Conservation (phyloP, 2,329 filamentous ascomycete species). For the Aspergillus puulaauensis region DNA sequence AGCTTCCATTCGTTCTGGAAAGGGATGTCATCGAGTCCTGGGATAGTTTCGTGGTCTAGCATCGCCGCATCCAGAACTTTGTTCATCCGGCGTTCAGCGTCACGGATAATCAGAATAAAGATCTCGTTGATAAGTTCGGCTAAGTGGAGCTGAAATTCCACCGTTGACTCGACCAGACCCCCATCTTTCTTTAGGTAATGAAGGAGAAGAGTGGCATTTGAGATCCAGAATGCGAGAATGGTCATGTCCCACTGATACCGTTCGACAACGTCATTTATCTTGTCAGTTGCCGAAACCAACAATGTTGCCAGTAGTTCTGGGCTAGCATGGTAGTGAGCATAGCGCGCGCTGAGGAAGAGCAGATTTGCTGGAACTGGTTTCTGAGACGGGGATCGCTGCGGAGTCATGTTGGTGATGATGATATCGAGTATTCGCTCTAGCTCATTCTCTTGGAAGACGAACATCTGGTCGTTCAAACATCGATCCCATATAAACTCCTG, state of each 20-base stretch:
- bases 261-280: conserved; percentile 97
- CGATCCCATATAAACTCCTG: conserved; percentile 96
- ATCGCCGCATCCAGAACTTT: conserved; percentile 92
- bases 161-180: conserved; percentile 75
- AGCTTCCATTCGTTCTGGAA: conserved; percentile 99
- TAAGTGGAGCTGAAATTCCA: conserved; percentile 88
- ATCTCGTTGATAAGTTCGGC: conserved; percentile 97
- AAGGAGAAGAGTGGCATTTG: conserved; percentile 89
- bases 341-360: conserved; percentile 90
- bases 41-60: conserved; percentile 97
- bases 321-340: conserved; percentile 94
- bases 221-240: conserved; percentile 97
- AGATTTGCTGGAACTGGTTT: conserved; percentile 98
- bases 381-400: conserved; percentile 90
- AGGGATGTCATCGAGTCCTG: conserved; percentile 91
- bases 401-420: conserved; percentile 96
- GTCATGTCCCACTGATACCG: conserved; percentile 99
- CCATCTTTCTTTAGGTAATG: conserved; percentile 96
- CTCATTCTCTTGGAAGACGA: conserved; percentile 95
- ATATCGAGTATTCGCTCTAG: conserved; percentile 90
- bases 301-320: conserved; percentile 78
- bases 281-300: conserved; percentile 83
- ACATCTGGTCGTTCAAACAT: conserved; percentile 98
- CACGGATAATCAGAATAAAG: conserved; percentile 94
- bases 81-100: conserved; percentile 92